phyloP scores from a whole-genome alignment of 1,284 basidiomycete species.

The Cerrena zonata region DNA sequence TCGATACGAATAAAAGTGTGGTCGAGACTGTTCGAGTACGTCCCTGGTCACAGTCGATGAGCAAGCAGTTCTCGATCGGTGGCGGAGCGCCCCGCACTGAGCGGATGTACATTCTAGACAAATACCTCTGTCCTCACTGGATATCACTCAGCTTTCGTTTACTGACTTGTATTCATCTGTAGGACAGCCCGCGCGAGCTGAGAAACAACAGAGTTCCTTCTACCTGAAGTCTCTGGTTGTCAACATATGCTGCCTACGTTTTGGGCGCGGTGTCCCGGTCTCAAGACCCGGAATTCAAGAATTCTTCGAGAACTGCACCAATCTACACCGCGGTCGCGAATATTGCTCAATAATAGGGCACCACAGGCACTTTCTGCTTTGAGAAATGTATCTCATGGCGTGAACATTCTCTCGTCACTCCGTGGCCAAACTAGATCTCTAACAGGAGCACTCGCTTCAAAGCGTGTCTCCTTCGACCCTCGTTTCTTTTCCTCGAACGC shows the following conservation, averaged over 20 bases:
- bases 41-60: not conserved
- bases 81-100: conserved; percentile 2
- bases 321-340: conserved; percentile 6
- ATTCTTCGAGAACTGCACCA: conserved; percentile 19
- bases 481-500: conserved; percentile 40
- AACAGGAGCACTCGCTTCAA: not conserved
- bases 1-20: not conserved
- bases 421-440: conserved; percentile 5
- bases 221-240: not conserved
- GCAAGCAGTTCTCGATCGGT: not conserved
- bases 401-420: not conserved
- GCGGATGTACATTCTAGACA: not conserved
- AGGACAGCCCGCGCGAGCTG: too few relatives aligned
- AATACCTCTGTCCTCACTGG: not conserved
- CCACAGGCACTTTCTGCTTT: not conserved
- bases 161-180: too few relatives aligned
- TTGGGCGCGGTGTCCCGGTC: conserved; percentile 2
- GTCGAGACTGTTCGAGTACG: conserved; percentile 6
- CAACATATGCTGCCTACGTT: conserved; percentile 4
- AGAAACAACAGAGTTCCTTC: too few relatives aligned
- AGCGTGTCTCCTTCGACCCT: conserved; percentile 22
- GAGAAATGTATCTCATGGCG: too few relatives aligned
- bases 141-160: too few relatives aligned
- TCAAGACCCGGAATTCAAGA: conserved; percentile 9
- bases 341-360: conserved; percentile 1